Conservation (phyloP, 164 flowering plant genomes). For the Nymphaea colorata region DNA sequence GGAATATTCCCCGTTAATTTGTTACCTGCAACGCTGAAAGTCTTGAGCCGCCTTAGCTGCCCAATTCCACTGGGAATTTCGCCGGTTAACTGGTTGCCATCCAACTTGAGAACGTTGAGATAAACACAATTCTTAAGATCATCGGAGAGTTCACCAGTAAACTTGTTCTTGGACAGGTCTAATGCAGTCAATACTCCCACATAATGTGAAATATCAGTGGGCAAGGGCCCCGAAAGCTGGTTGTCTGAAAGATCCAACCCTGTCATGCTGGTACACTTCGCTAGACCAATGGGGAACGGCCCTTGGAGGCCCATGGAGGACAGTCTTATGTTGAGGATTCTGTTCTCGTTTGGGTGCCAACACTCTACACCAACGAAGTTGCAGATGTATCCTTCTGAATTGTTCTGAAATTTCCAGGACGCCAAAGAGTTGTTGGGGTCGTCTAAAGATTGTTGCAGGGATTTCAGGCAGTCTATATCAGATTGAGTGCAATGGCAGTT, state of each 20-base stretch:
- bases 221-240: conserved; percentile 40
- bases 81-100: conserved; percentile 44
- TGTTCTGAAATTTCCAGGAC: conserved; percentile 47
- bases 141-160: conserved; percentile 46
- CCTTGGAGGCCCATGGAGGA: conserved; percentile 55
- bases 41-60: conserved; percentile 30
- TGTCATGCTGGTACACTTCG: conserved; percentile 48
- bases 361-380: conserved; percentile 58
- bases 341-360: conserved; percentile 71
- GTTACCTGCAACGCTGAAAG: conserved; percentile 48
- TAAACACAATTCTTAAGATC: conserved; percentile 35
- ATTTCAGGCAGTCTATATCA: conserved; percentile 46
- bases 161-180: conserved; percentile 61
- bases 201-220: conserved; percentile 24
- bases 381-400: conserved; percentile 56
- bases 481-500: conserved; percentile 16
- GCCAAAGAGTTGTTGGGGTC: conserved; percentile 37
- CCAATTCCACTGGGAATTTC: conserved; percentile 41
- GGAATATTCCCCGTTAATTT: conserved; percentile 50
- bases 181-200: conserved; percentile 31
- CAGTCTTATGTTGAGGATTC: conserved; percentile 47
- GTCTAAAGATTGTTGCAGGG: conserved; percentile 25
- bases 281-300: conserved; percentile 45
- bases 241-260: conserved; percentile 70
- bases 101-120: conserved; percentile 47